phyloP scores from a whole-genome alignment of 1,284 basidiomycete species.

The Puccinia hordei region DNA sequence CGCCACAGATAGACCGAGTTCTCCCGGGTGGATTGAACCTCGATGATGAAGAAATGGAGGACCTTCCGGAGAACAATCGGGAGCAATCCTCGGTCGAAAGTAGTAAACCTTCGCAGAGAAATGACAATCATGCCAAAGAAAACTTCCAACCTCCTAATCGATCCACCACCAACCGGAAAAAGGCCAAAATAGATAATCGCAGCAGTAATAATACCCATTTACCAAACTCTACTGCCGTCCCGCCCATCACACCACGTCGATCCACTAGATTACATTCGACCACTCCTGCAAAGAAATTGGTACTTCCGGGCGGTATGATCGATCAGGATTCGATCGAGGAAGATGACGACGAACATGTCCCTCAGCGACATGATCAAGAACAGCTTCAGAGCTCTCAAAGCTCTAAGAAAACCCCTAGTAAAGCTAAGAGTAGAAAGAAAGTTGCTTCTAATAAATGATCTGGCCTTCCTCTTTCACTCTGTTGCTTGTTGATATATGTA shows the following conservation, averaged over 20 bases:
- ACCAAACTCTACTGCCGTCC: neutral
- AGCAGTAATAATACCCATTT: neutral
- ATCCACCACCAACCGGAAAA: slow-evolving; percentile 13
- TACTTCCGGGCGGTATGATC: slow-evolving; percentile 22
- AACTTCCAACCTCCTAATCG: neutral
- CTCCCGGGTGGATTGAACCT: slow-evolving; percentile 26
- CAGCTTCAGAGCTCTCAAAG: neutral
- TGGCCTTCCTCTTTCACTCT: neutral
- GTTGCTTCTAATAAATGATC: neutral
- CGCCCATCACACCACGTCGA: slow-evolving; percentile 32
- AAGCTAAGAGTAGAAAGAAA: slow-evolving; percentile 15
- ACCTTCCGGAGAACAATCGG: slow-evolving; percentile 12
- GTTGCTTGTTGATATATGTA: too few relatives aligned
- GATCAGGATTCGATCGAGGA: slow-evolving; percentile 26
- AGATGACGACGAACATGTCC: slow-evolving; percentile 10
- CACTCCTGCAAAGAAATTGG: slow-evolving; percentile 22
- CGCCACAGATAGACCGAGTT: slow-evolving; percentile 6
- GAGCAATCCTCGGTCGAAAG: slow-evolving; percentile 19
- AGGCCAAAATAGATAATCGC: neutral
- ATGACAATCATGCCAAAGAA: neutral
- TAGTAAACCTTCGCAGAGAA: neutral
- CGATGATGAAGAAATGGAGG: slow-evolving; percentile 32
- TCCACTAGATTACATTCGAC: slow-evolving; percentile 29
- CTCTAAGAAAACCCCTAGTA: slow-evolving; percentile 1
- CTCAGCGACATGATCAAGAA: neutral